Evolutionary conservation across 2,329 filamentous ascomycete species (phyloP), one percentile per base, ranked within the genome.

Genomic region (Stagonosporopsis rhizophila): DNA sequence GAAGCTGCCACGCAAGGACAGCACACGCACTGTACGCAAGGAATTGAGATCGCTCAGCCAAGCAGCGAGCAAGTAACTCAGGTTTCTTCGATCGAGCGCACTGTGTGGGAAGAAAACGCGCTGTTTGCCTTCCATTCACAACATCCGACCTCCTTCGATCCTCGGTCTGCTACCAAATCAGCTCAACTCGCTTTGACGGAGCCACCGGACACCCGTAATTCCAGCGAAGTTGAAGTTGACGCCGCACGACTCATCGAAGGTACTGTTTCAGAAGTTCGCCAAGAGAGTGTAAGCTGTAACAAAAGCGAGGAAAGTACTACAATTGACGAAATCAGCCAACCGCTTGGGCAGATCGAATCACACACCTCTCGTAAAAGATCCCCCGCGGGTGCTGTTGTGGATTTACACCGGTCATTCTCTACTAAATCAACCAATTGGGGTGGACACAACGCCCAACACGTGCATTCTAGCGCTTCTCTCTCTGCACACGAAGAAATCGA

Each of bases 361-460:
- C 9, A 32, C 19, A 9, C 20, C 7, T 20, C n/a, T 5, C 12
- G 9, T 9, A 17, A 20, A 9, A 4, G 4, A 4, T 15, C 23
- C 17, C 4, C 19, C 6, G 15, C 40, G 4, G 44, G 45, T 30
- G 37, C 41, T 41, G 19, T 30, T 32, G 20, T 28, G 8, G n/a
- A 34, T 11, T 52, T 45, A 15, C 58, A 54, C 6, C 15, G 25
- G 14, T 32, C 42, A n/a, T 19, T 3, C n/a, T 59, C 49, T 12
- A 44, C 48, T 28, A 49, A 53, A 4, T 57, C 49, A 4, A 56
- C 42, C 6, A 44, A 39, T 11, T 61, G 48, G 23, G 55, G 53
- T 15, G 59, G 68, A 46, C 69, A 71, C 51, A 58, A 72, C 59
- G 68, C 71, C 7, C 70, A 74, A 42, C 19, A 65, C 14, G 39